Evolutionary conservation across 331 rosid species (phyloP), one percentile per base, ranked within the genome.

Genomic region (Malus hybrid): DNA sequence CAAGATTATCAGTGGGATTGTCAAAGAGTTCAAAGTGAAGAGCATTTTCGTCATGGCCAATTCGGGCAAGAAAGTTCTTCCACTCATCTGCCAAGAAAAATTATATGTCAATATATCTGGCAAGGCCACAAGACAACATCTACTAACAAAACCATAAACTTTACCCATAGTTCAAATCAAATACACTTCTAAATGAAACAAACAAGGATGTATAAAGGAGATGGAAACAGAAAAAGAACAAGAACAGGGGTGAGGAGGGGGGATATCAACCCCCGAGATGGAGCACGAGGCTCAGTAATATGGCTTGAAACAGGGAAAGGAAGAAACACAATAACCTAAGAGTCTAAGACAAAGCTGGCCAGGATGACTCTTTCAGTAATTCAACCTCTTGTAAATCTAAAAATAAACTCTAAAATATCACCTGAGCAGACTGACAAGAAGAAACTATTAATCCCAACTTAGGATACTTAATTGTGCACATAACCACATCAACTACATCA

Each of bases 11-110:
- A 75, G 65, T 79, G 22, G 91, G 29, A 76, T 76, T 87, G 61
- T 85, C 87, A 71, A 72, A 78, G 72, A 88, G 93, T 60, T 87
- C 95, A 0, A 74, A 79, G 61, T 93, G 95, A 36, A 18, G 78
- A 10, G 93, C 76, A 84, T 80, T 86, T 80, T 93, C 96, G 65
- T 91, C 89, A 70, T 92, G 92, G 68, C 90, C 92, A 69, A 93
- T 93, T 77, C 98, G 86, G 62, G 93, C 86, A 64, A 91, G 97
- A 73, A 93, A 93, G 85, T 90, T 93, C 78, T 80, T 88, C 98
- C 98, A 93, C 86, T 93, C 98, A 83, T 93, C 98, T 91, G 66
- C 42, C 57, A 62, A 6, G 22, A 48, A 32, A 66, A 56, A 48
- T 48, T 22, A 16, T 27, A 31, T 73, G 34, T 71, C 36, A 44